Conservation (phyloP, 495 filamentous ascomycete species). For the Daldinia caldariorum region DNA sequence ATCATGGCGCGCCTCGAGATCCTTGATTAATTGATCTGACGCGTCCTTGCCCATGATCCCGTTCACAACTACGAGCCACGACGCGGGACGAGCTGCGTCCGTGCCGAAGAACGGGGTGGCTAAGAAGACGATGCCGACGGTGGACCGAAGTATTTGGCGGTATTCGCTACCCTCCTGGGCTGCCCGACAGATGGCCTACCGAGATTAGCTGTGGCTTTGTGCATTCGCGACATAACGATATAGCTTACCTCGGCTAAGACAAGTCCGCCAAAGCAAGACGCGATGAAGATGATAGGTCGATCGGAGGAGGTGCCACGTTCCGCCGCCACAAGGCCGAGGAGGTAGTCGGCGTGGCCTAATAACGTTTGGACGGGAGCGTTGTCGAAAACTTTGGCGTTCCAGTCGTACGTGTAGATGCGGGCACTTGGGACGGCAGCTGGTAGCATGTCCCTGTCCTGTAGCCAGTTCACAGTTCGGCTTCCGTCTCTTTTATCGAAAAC, state of each 20-base stretch:
- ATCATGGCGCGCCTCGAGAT: conserved; percentile 7
- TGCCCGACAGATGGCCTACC: conserved; percentile 36
- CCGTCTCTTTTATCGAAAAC: conserved; percentile 19
- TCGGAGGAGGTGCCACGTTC: neutral
- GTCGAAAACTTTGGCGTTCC: conserved; percentile 37
- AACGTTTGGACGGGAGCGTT: conserved; percentile 32
- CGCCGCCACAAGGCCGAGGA: neutral
- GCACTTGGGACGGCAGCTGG: conserved; percentile 32
- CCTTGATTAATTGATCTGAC: conserved; percentile 17
- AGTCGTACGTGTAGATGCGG: conserved; percentile 46
- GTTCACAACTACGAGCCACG: conserved; percentile 14
- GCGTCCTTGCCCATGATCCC: conserved; percentile 20
- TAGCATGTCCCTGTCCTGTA: conserved; percentile 45
- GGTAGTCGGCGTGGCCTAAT: conserved; percentile 23
- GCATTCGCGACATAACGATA: neutral
- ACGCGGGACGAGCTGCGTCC: conserved; percentile 22
- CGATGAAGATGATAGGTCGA: conserved; percentile 44
- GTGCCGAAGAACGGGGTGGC: conserved; percentile 36
- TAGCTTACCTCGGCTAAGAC: conserved; percentile 34
- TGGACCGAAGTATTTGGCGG: conserved; percentile 30
- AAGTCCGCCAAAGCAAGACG: conserved; percentile 35
- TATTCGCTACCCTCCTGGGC: conserved; percentile 32
- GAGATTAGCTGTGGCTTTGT: neutral
- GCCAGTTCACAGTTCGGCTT: conserved; percentile 41
- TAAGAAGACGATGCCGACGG: conserved; percentile 35